These are phyloP conservation scores for Tolypocladium cylindrosporum DNA, from an alignment of 2,329 filamentous ascomycete species.

Conservation along the genomic window DNA sequence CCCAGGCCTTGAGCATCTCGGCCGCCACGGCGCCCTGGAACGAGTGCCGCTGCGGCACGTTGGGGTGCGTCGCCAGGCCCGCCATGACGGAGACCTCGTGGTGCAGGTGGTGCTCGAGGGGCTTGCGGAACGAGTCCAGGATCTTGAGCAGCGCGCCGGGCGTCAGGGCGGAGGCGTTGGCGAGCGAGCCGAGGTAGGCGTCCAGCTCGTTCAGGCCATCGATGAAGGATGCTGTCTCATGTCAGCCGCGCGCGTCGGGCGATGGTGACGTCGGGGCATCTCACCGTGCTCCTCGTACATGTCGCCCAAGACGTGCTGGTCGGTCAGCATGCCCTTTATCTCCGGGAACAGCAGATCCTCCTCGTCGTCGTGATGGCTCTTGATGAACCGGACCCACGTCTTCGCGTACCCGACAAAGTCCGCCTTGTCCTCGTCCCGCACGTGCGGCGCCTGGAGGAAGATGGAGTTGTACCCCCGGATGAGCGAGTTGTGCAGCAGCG, in stretches of 20 bases:
- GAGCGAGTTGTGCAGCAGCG: constrained; percentile 50
- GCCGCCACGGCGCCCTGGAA: constrained; percentile 34
- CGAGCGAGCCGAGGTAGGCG: constrained; percentile 36
- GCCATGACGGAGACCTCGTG: constrained; percentile 44
- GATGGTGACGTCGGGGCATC: not conserved
- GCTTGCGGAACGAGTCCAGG: constrained; percentile 38
- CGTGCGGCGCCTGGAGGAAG: constrained; percentile 45
- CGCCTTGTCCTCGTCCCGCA: constrained; percentile 38
- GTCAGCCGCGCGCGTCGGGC: not conserved
- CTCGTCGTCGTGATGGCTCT: constrained; percentile 51
- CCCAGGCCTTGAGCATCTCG: constrained; percentile 48
- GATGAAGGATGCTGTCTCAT: constrained; percentile 33
- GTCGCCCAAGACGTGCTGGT: constrained; percentile 38
- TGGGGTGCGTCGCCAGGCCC: constrained; percentile 36
- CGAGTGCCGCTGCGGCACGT: constrained; percentile 36
- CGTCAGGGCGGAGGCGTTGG: constrained; percentile 31
- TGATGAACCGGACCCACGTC: constrained; percentile 49
- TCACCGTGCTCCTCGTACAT: constrained; percentile 47
- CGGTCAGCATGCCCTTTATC: constrained; percentile 39
- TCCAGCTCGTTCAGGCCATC: constrained; percentile 40
- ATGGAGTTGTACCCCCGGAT: constrained; percentile 56
- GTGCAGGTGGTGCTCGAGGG: constrained; percentile 46
- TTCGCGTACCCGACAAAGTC: constrained; percentile 49
- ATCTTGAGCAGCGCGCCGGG: constrained; percentile 34
- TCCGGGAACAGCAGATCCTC: constrained; percentile 46